phyloP scores from a whole-genome alignment of 225 moss, liverwort and hornwort species.

The Marchantia polymorpha region DNA sequence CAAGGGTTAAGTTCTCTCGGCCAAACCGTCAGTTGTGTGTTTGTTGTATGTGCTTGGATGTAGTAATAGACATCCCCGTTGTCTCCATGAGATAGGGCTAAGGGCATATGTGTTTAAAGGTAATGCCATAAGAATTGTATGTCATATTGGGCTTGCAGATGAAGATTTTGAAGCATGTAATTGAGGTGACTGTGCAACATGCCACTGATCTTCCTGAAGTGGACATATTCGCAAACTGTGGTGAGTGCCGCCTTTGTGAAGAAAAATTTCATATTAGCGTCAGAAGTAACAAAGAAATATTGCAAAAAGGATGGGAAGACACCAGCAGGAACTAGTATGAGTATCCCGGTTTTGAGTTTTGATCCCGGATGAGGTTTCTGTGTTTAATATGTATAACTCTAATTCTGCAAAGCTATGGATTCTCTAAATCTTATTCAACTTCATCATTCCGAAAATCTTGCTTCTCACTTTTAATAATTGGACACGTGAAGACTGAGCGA shows the following conservation, averaged over 20 bases:
- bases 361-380: no score
- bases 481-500: background rate
- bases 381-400: background rate
- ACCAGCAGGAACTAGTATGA: no score
- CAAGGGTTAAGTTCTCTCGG: background rate
- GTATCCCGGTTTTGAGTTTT: no score
- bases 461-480: background rate
- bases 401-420: background rate
- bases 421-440: no score
- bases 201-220: slow-evolving; percentile 31
- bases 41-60: no score
- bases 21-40: no score
- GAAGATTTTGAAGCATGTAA: slow-evolving; percentile 32
- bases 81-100: background rate
- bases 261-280: background rate
- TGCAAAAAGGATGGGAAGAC: no score
- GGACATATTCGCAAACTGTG: slow-evolving; percentile 20
- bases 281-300: no score
- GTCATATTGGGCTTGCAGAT: slow-evolving; percentile 10
- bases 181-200: slow-evolving; percentile 41
- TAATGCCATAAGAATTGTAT: background rate
- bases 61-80: background rate
- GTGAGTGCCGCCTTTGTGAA: slow-evolving; percentile 20
- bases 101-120: background rate
- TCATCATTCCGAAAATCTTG: background rate